Base-by-base conservation (phyloP, 2,329 filamentous ascomycete genomes). In the Aspergillus novofumigatus region DNA sequence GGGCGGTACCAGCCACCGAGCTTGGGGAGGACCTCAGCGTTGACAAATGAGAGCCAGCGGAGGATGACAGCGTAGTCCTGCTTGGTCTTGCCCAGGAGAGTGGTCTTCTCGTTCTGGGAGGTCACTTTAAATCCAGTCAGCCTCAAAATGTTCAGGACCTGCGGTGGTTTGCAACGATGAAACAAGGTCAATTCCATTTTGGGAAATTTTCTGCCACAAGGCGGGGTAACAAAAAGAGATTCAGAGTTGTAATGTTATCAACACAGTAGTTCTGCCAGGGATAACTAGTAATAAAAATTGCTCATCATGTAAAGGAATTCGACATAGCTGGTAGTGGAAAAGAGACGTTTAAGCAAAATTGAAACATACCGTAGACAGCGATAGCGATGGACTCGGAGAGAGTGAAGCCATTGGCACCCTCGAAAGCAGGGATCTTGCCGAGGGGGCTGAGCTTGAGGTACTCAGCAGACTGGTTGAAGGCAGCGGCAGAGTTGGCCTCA, bases 71-170 rank as follows among this genome's bases (percentile, higher is more conserved):
- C 94, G 80, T 97, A 93, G 87, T 99, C 94, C 84, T 99, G 93
- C 89, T 99, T 99, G 82, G 92, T 99, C 89, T 97, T 97, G 75
- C 94, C 94, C 71, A 99, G 87, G 67, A 99, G 92, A 69, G 92
- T 95, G 71, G 94, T 99, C 89, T 97, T 97, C 88, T 97, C 94
- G 79, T 99, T 99, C 83, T 99, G 94, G 70, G 94, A 97, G 72
- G 94, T 92, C 77, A 99, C 94, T 97, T 59, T 54, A 58, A 52
- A 52, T 51, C 52, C 59, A 66, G 65, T 73, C 65, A 72, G 69
- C 52, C 38, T 60, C 26, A 38, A 49, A 28, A 53, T 54, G 44
- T 54, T 49, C 55, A 56, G 53, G 55, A 53, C 49, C 57, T 56
- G 23, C 32, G 59, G 61, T 51, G 49, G 59, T 59, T 49, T 58